Evolutionary conservation across 2,329 filamentous ascomycete species (phyloP), one percentile per base, ranked within the genome.

Genomic region (Pleomassaria siparia): DNA sequence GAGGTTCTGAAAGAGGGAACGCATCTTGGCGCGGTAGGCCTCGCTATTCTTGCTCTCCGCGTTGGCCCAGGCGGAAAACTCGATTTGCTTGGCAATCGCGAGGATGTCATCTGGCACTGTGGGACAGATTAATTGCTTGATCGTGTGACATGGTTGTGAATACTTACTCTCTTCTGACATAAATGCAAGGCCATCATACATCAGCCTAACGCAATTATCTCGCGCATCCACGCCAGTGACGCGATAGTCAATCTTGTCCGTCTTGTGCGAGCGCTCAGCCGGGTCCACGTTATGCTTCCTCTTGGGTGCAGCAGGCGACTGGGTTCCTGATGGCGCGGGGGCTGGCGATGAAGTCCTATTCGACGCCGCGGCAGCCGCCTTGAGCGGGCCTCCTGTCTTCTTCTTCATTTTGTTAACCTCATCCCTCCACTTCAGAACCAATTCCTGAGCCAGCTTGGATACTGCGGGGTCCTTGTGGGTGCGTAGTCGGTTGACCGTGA

Each of bases 1-100:
- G 60, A 99, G 83, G 67, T 97, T 97, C 69, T 91, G 85, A 75
- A 90, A 97, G 18, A 99, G 83, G 16, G 90, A 95, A 58, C 92
- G 88, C 62, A 97, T 87, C 78, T 96, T 96, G 57, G 80, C 80
- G 67, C 87, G 87, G 80, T 99, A 99, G 41, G 86, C 82, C 39
- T 83, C 74, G 51, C 80, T 81, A 13, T 79, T 86, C 62, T 91
- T 86, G 45, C 86, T 84, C 47, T 86, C 85, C 69, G 85, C 87
- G 24, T 80, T 74, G 47, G 78, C 80, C 73, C 80, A 91, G 5
- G 88, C 88, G 7, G 91, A 89, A 29, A 80, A 71, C 76, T 99
- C 94, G 53, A 95, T 82, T 35, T 87, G 83, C 57, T 83, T 83
- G 54, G 85, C 81, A 50, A 82, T 76, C 30, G 67, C 60, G 36